A percentile compares a stretch with the other conserved stretches of the same genome.
phyloP scores from a whole-genome alignment of 108 stramenopile genomes.

The Licmophora abbreviata region DNA sequence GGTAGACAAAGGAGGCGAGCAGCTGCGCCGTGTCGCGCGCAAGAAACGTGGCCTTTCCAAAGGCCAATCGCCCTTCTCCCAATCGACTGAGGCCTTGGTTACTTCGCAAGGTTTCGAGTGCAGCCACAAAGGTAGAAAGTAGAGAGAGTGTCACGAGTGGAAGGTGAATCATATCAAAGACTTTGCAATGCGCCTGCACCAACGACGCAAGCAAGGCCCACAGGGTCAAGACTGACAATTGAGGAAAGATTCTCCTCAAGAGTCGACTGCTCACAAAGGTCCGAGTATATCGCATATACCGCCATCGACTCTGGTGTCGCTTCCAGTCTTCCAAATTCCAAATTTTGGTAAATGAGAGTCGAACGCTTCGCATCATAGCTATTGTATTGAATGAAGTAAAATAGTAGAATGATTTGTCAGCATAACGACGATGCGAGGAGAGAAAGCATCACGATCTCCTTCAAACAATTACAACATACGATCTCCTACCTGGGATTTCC shows the following conservation, averaged over 20 bases:
- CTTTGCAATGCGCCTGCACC: constrained; percentile 14
- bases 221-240: constrained; percentile 13
- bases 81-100: constrained; percentile 49
- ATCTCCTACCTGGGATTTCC: too few species aligned
- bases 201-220: constrained; percentile 19
- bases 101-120: constrained; percentile 38
- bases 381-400: too few species aligned
- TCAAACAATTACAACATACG: too few species aligned
- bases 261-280: constrained; percentile 21
- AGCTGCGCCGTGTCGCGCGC: constrained; percentile 39
- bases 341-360: constrained; percentile 13
- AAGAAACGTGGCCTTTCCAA: constrained; percentile 26
- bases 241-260: constrained; percentile 29
- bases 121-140: constrained; percentile 46
- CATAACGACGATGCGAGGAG: too few species aligned
- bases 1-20: constrained; percentile 28
- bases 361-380: too few species aligned
- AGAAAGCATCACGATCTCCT: too few species aligned
- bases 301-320: constrained; percentile 22
- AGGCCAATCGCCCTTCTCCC: constrained; percentile 28
- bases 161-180: constrained; percentile 9
- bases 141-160: constrained; percentile 30
- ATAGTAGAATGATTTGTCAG: too few species aligned
- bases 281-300: constrained; percentile 25
- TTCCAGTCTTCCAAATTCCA: constrained; percentile 46